Conservation (phyloP, 78 protist genomes). For the Anaeramoeba ignava region DNA sequence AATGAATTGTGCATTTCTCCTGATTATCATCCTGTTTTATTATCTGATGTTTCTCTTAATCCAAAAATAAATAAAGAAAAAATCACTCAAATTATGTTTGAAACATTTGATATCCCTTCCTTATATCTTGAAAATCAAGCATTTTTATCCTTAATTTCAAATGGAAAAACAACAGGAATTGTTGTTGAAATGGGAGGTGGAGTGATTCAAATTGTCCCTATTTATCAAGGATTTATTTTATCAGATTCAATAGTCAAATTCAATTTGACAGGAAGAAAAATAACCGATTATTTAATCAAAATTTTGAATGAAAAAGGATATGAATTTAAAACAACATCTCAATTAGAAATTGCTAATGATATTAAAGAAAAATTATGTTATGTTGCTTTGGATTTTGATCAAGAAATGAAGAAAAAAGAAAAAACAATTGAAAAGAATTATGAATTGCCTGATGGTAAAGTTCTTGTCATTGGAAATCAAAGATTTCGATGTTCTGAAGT, state of each 20-base stretch:
- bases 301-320: neutral
- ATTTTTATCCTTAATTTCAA: conserved; percentile 20
- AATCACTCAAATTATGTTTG: conserved; percentile 23
- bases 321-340: no score
- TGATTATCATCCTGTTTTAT: conserved; percentile 13
- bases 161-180: conserved; percentile 25
- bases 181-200: conserved; percentile 30
- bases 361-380: no score
- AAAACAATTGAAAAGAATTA: no score
- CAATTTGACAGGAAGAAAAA: conserved; percentile 6
- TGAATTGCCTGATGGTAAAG: no score
- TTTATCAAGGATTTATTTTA: conserved; percentile 16
- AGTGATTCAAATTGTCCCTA: conserved; percentile 10
- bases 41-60: conserved; percentile 14
- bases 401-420: no score
- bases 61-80: neutral
- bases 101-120: conserved; percentile 25
- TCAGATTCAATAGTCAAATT: neutral
- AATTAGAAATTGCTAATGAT: no score
- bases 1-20: conserved; percentile 10
- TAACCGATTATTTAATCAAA: conserved; percentile 19
- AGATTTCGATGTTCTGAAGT: no score
- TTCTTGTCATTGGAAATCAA: no score
- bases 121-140: conserved; percentile 26
- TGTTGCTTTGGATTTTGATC: no score